phyloP scores from a whole-genome alignment of 2,329 filamentous ascomycete species.

The Sporothrix inflata region DNA sequence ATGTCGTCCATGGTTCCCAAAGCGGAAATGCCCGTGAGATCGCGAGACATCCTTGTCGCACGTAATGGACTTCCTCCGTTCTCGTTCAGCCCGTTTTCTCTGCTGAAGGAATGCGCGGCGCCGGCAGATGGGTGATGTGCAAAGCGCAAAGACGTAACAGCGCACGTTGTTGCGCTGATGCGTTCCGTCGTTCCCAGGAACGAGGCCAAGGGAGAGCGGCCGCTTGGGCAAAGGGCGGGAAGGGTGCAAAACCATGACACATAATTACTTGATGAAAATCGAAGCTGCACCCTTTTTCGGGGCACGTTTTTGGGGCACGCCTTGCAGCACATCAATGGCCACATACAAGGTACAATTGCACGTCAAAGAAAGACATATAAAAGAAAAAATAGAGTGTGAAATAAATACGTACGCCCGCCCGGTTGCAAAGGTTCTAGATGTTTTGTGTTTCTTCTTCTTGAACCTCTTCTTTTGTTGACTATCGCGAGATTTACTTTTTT shows the following conservation, averaged over 20 bases:
- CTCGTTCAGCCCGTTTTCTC: constrained; percentile 7
- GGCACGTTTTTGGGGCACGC: constrained; percentile 16
- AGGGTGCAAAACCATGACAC: constrained; percentile 37
- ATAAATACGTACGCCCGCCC: constrained; percentile 15
- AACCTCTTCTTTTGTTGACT: constrained; percentile 3
- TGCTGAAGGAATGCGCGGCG: neutral
- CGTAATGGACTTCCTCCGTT: neutral
- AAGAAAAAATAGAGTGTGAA: neutral
- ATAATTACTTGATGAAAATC: constrained; percentile 42
- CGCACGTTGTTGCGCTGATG: constrained; percentile 5
- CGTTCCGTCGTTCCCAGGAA: neutral
- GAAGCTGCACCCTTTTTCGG: constrained; percentile 20
- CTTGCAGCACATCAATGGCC: constrained; percentile 18
- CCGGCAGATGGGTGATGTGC: constrained; percentile 1
- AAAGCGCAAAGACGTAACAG: neutral
- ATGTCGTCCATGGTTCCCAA: constrained; percentile 3
- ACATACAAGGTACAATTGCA: neutral
- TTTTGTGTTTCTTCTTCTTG: neutral
- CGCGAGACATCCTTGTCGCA: neutral
- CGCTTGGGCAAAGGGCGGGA: constrained; percentile 11
- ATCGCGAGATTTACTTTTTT: neutral
- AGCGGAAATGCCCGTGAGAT: neutral
- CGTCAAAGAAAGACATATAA: neutral
- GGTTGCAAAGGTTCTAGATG: neutral
- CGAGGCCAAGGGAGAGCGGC: constrained; percentile 4